Percentiles rank a stretch among this genome's conserved stretches.
Evolutionary conservation across 1,284 basidiomycete species (phyloP).

Genomic region (Veloporphyrellus conicus): DNA sequence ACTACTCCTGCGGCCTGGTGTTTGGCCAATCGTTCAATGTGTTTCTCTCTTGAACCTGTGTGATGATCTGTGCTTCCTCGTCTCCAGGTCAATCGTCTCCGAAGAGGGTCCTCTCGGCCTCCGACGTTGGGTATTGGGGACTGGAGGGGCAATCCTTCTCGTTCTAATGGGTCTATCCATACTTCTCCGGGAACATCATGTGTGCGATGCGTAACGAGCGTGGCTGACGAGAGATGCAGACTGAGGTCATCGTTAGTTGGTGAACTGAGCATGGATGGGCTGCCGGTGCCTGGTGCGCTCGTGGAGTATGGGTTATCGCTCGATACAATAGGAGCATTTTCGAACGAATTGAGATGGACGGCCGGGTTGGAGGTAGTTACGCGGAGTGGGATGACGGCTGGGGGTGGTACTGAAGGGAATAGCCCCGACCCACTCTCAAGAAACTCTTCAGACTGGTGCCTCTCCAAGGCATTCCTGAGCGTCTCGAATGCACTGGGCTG

Average conservation of each 20-base stretch:
- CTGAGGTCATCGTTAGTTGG: conserved; percentile 1
- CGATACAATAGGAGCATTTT: not conserved
- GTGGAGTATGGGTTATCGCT: conserved; percentile 24
- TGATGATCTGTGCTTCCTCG: conserved; percentile 7
- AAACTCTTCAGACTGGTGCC: conserved; percentile 29
- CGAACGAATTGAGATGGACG: conserved; percentile 1
- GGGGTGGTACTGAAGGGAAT: conserved; percentile 1
- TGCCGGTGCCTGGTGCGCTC: not conserved
- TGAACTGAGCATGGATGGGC: conserved; percentile 8
- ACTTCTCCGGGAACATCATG: conserved; percentile 38
- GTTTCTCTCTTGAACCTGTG: conserved; percentile 4
- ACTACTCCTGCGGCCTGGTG: conserved; percentile 31
- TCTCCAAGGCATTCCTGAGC: conserved; percentile 44
- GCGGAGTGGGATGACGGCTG: conserved; percentile 1
- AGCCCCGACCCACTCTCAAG: conserved; percentile 11
- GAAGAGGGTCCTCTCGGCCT: conserved; percentile 1
- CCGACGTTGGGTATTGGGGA: conserved; percentile 5
- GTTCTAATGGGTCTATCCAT: conserved; percentile 42
- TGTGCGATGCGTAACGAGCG: conserved; percentile 24
- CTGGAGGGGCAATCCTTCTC: conserved; percentile 39
- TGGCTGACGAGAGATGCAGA: conserved; percentile 14
- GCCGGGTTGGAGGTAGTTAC: not conserved
- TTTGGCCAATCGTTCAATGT: conserved; percentile 22
- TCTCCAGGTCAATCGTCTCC: conserved; percentile 19
- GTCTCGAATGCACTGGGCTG: conserved; percentile 51